Evolutionary conservation across 352 stramenopile species (phyloP), one percentile per base, ranked within the genome.

Genomic region (Pythium folliculosum): DNA sequence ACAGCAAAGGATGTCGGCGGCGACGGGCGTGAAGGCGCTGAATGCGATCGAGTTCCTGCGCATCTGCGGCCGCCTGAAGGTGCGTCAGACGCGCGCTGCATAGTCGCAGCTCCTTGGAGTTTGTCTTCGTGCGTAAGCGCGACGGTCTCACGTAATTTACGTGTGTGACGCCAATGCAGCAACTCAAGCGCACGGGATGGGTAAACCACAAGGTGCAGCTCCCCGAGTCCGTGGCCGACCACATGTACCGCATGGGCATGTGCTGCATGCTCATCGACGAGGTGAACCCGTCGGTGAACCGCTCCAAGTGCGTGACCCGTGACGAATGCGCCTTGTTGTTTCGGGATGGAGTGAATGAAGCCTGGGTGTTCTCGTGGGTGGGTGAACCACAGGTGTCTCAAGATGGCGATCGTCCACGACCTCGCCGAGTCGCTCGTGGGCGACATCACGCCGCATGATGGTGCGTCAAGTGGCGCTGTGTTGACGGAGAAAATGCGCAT

Each of bases 221-320:
- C 23, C 89, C 92, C 13, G 94, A 98, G 76, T 97, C 89, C 8
- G 91, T 98, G 22, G 90, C 94, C 25, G 94, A 98, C 72, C 94
- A 98, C 78, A 97, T 96, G 77, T 98, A 97, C 70, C 88, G 94
- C 65, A 96, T 98, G 81, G 74, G 88, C 9, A 96, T 96, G 86
- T 95, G 89, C 72, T 94, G 85, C 56, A 90, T 97, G 84, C 75
- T 97, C 38, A 75, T 97, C 43, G 85, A 96, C 23, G 85, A 91
- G 30, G 76, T 73, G 37, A 88, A 92, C 55, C 69, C 77, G 35
- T 71, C 78, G 8, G 76, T 94, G 17, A 84, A 83, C 61, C 80
- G 80, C 32, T 91, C 78, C 67, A 90, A 86, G 83, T 89, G 61
- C 30, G 76, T 72, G 12, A 45, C 22, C 16, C 10, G 10, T 21